A percentile compares a stretch with the other conserved stretches of the same genome.
Conservation (phyloP, 768 basidiomycete genomes). For the Naganishia vaughanmartiniae region DNA sequence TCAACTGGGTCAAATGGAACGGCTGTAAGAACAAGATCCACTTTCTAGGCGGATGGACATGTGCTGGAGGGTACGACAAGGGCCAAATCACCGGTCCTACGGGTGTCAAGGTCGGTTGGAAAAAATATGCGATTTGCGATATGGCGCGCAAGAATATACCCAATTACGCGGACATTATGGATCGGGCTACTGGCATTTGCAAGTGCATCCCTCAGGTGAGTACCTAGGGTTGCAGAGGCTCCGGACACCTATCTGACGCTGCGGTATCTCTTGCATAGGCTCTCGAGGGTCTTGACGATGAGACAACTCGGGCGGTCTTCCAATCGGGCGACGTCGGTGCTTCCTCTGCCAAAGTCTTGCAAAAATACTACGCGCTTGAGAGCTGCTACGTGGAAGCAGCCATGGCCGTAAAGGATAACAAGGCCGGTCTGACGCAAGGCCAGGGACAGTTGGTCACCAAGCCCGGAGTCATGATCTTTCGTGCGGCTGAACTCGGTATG, state of each 20-base stretch:
- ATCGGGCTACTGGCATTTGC: background rate
- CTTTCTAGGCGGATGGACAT: conserved; percentile 2
- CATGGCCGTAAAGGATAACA: conserved; percentile 8
- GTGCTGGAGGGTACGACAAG: background rate
- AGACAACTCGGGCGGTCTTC: background rate
- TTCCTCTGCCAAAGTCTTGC: background rate
- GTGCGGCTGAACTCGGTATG: conserved; percentile 9
- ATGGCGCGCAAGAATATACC: background rate
- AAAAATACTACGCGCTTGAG: background rate
- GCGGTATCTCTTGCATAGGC: background rate
- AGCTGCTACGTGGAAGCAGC: conserved; percentile 1
- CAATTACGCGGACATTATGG: background rate
- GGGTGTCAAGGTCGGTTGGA: conserved; percentile 1
- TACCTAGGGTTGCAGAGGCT: no score
- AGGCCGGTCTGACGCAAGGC: conserved; percentile 1
- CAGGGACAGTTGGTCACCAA: background rate
- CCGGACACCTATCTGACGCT: no score
- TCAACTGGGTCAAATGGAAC: conserved; percentile 15
- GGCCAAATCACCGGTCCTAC: background rate
- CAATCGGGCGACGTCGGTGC: conserved; percentile 8
- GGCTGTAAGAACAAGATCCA: background rate
- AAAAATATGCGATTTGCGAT: background rate
- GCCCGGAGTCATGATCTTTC: background rate
- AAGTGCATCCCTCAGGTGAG: conserved; percentile 3
- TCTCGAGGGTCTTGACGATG: conserved; percentile 5